phyloP scores from a whole-genome alignment of 2,329 filamentous ascomycete genomes.

The Aspergillus flavus region DNA sequence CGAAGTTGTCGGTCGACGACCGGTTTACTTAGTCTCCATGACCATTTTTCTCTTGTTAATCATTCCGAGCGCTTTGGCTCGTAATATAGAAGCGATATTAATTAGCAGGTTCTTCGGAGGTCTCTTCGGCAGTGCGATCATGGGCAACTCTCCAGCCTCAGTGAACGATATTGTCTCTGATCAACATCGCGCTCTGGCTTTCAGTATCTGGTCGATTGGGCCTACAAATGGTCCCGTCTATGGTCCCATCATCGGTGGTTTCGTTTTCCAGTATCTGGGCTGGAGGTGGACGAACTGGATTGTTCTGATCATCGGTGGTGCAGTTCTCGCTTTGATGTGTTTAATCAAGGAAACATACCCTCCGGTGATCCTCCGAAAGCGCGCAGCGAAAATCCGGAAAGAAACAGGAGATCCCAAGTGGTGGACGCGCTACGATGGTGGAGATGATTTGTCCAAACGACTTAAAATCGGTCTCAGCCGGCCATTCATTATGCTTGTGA shows the following conservation, averaged over 20 bases:
- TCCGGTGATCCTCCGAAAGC: slow-evolving; percentile 66
- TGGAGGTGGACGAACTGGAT: slow-evolving; percentile 88
- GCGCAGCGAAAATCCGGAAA: slow-evolving; percentile 63
- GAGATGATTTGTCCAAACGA: slow-evolving; percentile 56
- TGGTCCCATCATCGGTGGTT: slow-evolving; percentile 74
- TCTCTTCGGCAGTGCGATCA: slow-evolving; percentile 72
- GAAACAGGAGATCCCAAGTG: slow-evolving; percentile 69
- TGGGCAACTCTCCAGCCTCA: slow-evolving; percentile 77
- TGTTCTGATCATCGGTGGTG: slow-evolving; percentile 70
- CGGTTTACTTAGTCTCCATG: slow-evolving; percentile 68
- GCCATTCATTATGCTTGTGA: slow-evolving; percentile 72
- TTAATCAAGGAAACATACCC: slow-evolving; percentile 73
- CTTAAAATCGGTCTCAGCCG: slow-evolving; percentile 72
- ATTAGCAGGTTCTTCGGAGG: slow-evolving; percentile 72
- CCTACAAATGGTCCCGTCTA: slow-evolving; percentile 73
- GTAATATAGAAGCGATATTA: slow-evolving; percentile 67
- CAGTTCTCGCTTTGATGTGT: slow-evolving; percentile 59
- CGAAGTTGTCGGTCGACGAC: slow-evolving; percentile 42
- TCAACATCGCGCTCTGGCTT: slow-evolving; percentile 73
- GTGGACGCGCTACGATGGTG: slow-evolving; percentile 77
- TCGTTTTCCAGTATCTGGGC: slow-evolving; percentile 65
- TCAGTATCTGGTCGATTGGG: slow-evolving; percentile 78
- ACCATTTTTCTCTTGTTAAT: slow-evolving; percentile 65
- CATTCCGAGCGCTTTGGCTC: slow-evolving; percentile 69
- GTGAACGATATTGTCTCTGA: slow-evolving; percentile 78